A percentile compares a stretch with the other conserved stretches of the same genome.
phyloP scores from a whole-genome alignment of 768 basidiomycete genomes.

The Austroboletus festivus region DNA sequence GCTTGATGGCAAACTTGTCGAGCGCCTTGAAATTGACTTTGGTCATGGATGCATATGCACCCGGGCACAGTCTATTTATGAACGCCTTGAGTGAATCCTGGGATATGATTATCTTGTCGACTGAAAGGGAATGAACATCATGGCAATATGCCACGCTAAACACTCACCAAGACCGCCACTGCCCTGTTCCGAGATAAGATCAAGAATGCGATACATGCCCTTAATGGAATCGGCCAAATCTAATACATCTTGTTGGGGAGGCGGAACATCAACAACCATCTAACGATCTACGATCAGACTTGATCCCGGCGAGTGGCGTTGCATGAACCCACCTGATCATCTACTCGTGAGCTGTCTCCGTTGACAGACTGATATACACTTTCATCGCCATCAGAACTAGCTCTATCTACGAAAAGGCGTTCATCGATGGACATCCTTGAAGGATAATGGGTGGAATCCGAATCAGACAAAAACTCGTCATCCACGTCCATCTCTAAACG shows the following conservation, averaged over 20 bases:
- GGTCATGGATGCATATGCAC: conserved; percentile 49
- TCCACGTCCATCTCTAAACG: no score
- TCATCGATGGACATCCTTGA: no score
- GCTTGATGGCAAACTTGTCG: conserved; percentile 44
- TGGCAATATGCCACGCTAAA: background rate
- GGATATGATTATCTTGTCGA: conserved; percentile 61
- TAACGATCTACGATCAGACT: no score
- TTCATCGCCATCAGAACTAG: no score
- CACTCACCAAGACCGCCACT: conserved; percentile 49
- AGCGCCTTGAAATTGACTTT: conserved; percentile 29
- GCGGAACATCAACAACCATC: background rate
- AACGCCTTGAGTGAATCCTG: conserved; percentile 48
- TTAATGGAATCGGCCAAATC: conserved; percentile 33
- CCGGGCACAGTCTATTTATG: conserved; percentile 46
- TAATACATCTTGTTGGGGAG: conserved; percentile 6
- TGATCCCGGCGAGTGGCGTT: no score
- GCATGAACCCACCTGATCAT: no score
- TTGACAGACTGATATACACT: no score
- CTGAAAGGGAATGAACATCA: conserved; percentile 27
- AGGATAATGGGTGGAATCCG: no score
- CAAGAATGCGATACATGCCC: conserved; percentile 51
- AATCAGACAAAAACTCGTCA: no score
- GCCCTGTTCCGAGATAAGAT: conserved; percentile 49
- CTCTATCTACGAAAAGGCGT: no score
- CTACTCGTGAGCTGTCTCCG: no score